Base-by-base conservation (phyloP, 306 rosid genomes). In the Fragaria vesca region DNA sequence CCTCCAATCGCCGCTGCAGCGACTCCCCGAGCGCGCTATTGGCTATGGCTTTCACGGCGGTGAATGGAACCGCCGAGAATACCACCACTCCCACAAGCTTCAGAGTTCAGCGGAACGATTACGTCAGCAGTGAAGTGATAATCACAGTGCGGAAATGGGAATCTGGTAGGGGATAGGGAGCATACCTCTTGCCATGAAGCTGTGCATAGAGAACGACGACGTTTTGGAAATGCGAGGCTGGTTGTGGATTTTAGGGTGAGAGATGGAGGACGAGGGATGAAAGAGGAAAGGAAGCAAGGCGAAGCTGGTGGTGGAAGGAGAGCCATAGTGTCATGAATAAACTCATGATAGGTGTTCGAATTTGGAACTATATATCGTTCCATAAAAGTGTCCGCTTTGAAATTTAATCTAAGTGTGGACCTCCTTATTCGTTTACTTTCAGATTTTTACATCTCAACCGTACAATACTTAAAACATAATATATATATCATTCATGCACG, bases 161-260 rank as follows among this genome's bases (percentile, higher is more conserved):
- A 20, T 54, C 36, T 54, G 12, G 61, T 18, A 55, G 72, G 71
- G 67, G 67, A 76, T 65, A n/a, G 45, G 12, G 60, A 34, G 67
- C 77, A 36, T 20, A 94, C 98, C 97, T 94, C 98, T 86, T 90
- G 91, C 97, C 93, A 94, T 17, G 98, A 92, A 82, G 97, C 95
- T 78, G 48, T 88, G 89, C 82, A 79, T 74, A 74, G 51, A 46
- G 78, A 83, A 80, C 54, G 73, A 34, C 51, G 76, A 1, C 52
- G 74, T 34, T 43, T 47, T 77, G 58, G 12, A 21, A 68, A 36
- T 77, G 24, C 62, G 82, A 46, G 67, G 75, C 76, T 74, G 77
- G 36, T 8, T 6, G 48, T 45, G 66, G 51, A 36, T 52, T 52
- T 34, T 45, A 13, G 66, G 26, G 68, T 0, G 18, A 38, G 77